phyloP scores from a whole-genome alignment of 495 filamentous ascomycete genomes.

The Xylaria grammica region DNA sequence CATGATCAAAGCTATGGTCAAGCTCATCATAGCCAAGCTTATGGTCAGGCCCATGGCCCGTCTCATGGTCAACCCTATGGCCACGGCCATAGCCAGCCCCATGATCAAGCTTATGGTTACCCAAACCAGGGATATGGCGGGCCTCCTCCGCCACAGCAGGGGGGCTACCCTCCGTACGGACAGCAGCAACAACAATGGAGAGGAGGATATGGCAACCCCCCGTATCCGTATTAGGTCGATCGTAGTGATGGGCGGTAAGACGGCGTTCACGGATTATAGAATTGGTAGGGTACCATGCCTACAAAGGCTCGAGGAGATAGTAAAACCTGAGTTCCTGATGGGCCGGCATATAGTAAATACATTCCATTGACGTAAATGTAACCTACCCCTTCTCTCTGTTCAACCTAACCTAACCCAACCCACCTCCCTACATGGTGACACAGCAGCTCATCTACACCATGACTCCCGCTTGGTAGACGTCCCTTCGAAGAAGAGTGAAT shows the following conservation, averaged over 20 bases:
- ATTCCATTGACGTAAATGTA: background rate
- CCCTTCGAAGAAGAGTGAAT: too few species aligned
- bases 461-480: too few species aligned
- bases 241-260: background rate
- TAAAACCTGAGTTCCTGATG: background rate
- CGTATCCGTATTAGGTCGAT: conserved; percentile 19
- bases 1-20: background rate
- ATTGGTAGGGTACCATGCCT: background rate
- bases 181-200: conserved; percentile 35
- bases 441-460: too few species aligned
- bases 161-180: conserved; percentile 33
- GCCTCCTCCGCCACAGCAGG: conserved; percentile 26
- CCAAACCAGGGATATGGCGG: conserved; percentile 29
- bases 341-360: background rate
- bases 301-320: background rate
- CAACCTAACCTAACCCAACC: too few species aligned
- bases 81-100: background rate
- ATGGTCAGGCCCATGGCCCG: too few species aligned
- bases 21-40: background rate
- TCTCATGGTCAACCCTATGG: background rate
- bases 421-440: too few species aligned
- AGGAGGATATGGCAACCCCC: conserved; percentile 26
- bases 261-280: conserved; percentile 2
- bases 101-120: conserved; percentile 26
- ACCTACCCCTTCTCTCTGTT: background rate